Evolutionary conservation across 768 basidiomycete species (phyloP), one percentile per base, ranked within the genome.

Genomic region (Serendipita sp.): DNA sequence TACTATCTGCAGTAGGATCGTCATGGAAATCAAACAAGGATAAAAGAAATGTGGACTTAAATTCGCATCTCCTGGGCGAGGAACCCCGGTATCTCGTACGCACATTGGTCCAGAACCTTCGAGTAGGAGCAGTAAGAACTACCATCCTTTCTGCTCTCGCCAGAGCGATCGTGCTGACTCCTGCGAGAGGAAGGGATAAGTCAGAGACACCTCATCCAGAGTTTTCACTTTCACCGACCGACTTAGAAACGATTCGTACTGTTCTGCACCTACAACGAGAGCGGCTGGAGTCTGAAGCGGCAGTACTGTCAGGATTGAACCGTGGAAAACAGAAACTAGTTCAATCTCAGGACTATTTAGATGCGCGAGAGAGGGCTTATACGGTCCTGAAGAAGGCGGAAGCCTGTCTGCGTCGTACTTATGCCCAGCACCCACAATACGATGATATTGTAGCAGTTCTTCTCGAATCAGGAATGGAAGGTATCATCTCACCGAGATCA

Each of bases 91-190:
- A 84, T 70, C 77, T 95, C 46, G 85, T 86, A 35, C 80, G 89
- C 44, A 89, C 82, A 2, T 77, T 93, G 32, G 83, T 79, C 34
- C 81, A 82, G 70, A 86, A 91, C 72, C 77, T 91, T 48, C 83
- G 90, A 52, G 92, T 95, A 15, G 93, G 93, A 1, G 93, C 92
- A 2, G 90, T 93, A 34, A 79, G 89, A 68, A 83, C 88, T 30
- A 86, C 91, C 3, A 81, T 95, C 38, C 78, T 93, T 58, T 84
- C 83, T 28, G 87, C 89, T 10, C 77, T 95, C 28, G 87, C 91
- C 35, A 78, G 90, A 56, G 87, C 91, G 0, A 79, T 88, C 68
- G 86, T 85, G 18, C 75, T 94, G 66, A 81, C 79, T 48, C 77
- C 78, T 13, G 76, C 79, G 10, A 44, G 46, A 34, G 69, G 41